phyloP scores from a whole-genome alignment of 2,329 filamentous ascomycete genomes.

The Ceratocystiopsis minuta region DNA sequence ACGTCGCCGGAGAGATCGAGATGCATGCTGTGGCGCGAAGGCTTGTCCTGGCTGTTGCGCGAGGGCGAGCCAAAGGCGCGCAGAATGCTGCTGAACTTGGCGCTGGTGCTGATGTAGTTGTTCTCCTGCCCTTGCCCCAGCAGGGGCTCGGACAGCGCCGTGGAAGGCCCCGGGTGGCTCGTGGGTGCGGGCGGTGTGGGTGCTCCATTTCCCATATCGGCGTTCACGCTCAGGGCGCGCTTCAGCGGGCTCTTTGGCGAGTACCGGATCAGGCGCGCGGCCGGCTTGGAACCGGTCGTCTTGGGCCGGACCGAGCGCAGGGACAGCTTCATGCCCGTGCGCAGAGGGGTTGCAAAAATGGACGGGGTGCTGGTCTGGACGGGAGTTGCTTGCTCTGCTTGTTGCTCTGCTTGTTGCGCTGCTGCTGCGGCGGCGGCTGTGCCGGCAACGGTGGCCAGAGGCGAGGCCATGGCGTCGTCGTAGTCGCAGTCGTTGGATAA shows the following conservation, averaged over 20 bases:
- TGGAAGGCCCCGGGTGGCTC: conserved; percentile 16
- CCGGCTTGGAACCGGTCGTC: conserved; percentile 33
- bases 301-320: conserved; percentile 44
- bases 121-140: conserved; percentile 23
- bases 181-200: conserved; percentile 25
- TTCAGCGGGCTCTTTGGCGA: conserved; percentile 71
- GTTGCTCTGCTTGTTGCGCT: conserved; percentile 1
- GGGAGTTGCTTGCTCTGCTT: too few relatives aligned
- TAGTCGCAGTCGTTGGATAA: conserved; percentile 1
- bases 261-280: conserved; percentile 40
- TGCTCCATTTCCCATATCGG: conserved; percentile 52
- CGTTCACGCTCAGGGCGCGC: conserved; percentile 52
- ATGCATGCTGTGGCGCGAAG: conserved; percentile 35
- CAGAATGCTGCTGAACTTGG: conserved; percentile 13
- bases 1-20: conserved; percentile 37
- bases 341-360: conserved; percentile 44
- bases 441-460: too few relatives aligned
- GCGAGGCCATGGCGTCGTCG: too few relatives aligned
- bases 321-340: conserved; percentile 48
- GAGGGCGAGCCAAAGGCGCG: conserved; percentile 22
- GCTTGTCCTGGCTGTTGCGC: conserved; percentile 28
- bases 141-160: conserved; percentile 6
- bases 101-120: conserved; percentile 16
- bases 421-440: conserved; percentile 5
- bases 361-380: conserved; percentile 7